These are phyloP conservation scores for Tulasnella sp. DNA, from an alignment of 768 basidiomycete genomes.

Conservation along the genomic window DNA sequence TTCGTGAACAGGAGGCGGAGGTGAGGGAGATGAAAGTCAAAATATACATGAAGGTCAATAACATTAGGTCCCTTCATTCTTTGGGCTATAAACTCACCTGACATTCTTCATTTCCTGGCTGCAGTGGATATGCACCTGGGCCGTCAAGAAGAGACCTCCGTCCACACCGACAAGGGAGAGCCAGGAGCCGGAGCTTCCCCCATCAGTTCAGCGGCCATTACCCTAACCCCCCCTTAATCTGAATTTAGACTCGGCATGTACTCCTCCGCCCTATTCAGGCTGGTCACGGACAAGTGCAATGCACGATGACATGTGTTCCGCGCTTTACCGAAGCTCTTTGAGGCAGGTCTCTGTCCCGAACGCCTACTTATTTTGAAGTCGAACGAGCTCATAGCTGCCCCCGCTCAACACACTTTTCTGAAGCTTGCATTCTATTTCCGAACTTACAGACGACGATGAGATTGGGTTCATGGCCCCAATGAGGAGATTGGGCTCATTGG, in stretches of 20 bases:
- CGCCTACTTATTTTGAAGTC: not conserved
- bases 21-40: too few relatives aligned
- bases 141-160: not conserved
- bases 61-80: too few relatives aligned
- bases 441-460: not conserved
- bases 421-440: not conserved
- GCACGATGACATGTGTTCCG: not conserved
- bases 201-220: not conserved
- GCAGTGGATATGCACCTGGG: constrained; percentile 13
- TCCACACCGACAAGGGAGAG: not conserved
- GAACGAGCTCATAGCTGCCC: too few relatives aligned
- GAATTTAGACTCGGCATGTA: not conserved
- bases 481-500: not conserved
- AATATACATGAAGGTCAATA: too few relatives aligned
- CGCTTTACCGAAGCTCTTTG: not conserved
- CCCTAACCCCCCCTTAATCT: not conserved
- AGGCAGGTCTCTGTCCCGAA: not conserved
- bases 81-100: not conserved
- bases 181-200: not conserved
- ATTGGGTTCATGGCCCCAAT: too few relatives aligned
- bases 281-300: not conserved
- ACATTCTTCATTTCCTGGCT: not conserved
- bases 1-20: not conserved
- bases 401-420: too few relatives aligned
- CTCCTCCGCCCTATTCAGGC: not conserved